These are phyloP conservation scores for Marasmius sp. DNA, from an alignment of 1,284 basidiomycete species.

Conservation along the genomic window DNA sequence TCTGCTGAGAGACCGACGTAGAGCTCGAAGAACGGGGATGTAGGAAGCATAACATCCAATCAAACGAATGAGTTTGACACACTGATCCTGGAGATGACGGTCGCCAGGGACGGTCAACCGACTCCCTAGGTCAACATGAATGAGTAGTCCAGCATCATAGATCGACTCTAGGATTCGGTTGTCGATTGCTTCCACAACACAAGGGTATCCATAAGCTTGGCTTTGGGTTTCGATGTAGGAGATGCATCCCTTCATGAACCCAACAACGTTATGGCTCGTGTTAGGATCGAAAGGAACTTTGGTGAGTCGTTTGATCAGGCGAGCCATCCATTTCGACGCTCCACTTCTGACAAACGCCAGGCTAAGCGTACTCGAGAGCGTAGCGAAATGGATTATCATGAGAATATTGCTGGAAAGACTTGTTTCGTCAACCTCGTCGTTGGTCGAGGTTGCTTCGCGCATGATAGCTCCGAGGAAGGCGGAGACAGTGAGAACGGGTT, in stretches of 20 bases:
- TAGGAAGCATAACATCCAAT: neutral
- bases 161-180: neutral
- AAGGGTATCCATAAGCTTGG: neutral
- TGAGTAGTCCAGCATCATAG: neutral
- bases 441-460: neutral
- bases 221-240: neutral
- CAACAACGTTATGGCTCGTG: neutral
- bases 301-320: neutral
- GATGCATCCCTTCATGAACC: neutral
- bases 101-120: neutral
- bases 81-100: neutral
- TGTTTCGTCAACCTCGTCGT: neutral
- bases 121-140: neutral
- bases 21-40: neutral
- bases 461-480: neutral
- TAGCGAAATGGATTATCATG: neutral
- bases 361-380: neutral
- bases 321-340: neutral
- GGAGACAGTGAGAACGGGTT: neutral
- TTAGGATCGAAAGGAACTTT: neutral
- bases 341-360: neutral
- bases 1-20: neutral
- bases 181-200: neutral
- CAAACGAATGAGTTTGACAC: neutral
- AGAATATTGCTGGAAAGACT: neutral